These are phyloP conservation scores for Drechslerella dactyloides DNA, from an alignment of 2,329 filamentous ascomycete genomes.

Conservation along the genomic window DNA sequence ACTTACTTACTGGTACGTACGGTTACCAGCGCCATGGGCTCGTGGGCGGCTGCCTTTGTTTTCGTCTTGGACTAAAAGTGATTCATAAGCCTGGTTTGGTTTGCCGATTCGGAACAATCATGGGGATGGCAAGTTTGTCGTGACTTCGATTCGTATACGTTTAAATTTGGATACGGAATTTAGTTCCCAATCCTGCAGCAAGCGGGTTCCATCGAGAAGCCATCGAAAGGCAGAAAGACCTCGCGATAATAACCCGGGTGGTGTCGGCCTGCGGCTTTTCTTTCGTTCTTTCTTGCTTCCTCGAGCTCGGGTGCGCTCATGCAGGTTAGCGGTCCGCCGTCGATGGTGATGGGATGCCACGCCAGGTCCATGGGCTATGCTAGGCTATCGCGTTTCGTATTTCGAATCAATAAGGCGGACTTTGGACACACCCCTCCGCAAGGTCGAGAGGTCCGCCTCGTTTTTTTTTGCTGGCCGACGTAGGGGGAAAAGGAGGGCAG, in stretches of 20 bases:
- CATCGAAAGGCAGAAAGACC: constrained; percentile 18
- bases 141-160: neutral
- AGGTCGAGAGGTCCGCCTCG: constrained; percentile 34
- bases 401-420: constrained; percentile 41
- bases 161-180: constrained; percentile 1
- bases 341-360: neutral
- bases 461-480: constrained; percentile 20
- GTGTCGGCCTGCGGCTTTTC: constrained; percentile 21
- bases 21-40: constrained; percentile 20
- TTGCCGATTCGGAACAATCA: neutral
- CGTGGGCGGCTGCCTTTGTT: constrained; percentile 27
- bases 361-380: constrained; percentile 8
- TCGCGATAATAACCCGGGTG: constrained; percentile 49
- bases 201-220: constrained; percentile 1
- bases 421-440: constrained; percentile 36
- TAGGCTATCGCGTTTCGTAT: constrained; percentile 51
- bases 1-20: no score
- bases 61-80: constrained; percentile 8
- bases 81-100: constrained; percentile 25
- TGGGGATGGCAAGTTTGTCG: constrained; percentile 7
- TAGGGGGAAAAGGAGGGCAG: constrained; percentile 12
- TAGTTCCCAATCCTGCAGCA: neutral
- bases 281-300: neutral
- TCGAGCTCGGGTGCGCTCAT: no score
- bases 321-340: neutral